Percentiles rank a stretch among this genome's conserved stretches.
Evolutionary conservation across 1,284 basidiomycete genomes (phyloP).

Genomic region (Thecaphora thlaspeos): DNA sequence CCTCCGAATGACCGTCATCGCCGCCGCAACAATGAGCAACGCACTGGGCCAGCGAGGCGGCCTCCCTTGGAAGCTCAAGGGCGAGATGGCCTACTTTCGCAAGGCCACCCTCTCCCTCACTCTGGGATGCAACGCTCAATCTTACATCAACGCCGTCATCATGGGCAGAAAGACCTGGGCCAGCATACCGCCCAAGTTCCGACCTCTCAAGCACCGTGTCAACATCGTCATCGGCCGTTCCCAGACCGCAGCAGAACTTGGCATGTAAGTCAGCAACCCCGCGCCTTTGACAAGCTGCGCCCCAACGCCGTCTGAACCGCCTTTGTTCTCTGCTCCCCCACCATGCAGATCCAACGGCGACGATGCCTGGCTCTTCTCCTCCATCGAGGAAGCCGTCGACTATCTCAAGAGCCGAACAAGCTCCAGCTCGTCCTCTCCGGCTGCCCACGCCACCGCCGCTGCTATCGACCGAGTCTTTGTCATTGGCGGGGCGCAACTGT

Average conservation of each 20-base stretch:
- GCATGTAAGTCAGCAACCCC: constrained; percentile 54
- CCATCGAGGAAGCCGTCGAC: constrained; percentile 11
- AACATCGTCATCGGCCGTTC: constrained; percentile 82
- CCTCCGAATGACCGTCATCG: constrained; percentile 68
- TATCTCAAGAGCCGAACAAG: not conserved
- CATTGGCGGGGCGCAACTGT: constrained; percentile 86
- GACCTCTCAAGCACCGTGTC: constrained; percentile 73
- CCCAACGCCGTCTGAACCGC: constrained; percentile 38
- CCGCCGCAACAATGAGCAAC: constrained; percentile 81
- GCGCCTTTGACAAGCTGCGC: constrained; percentile 3
- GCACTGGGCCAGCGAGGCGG: constrained; percentile 76
- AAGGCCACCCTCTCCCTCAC: constrained; percentile 68
- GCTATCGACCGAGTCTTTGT: constrained; percentile 66
- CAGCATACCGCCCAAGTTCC: constrained; percentile 84
- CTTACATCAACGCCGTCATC: constrained; percentile 73
- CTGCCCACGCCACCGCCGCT: too few species aligned
- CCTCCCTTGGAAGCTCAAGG: constrained; percentile 85
- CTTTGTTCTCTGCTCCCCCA: too few species aligned
- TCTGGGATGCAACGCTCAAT: constrained; percentile 7
- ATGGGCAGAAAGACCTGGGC: constrained; percentile 99
- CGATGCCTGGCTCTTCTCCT: constrained; percentile 16
- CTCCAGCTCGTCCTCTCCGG: constrained; percentile 5
- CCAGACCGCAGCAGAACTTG: constrained; percentile 67
- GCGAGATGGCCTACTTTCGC: constrained; percentile 92
- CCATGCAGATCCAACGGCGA: constrained; percentile 27